Evolutionary conservation across 768 basidiomycete species (phyloP).

Genomic region (Dentipellis fragilis): DNA sequence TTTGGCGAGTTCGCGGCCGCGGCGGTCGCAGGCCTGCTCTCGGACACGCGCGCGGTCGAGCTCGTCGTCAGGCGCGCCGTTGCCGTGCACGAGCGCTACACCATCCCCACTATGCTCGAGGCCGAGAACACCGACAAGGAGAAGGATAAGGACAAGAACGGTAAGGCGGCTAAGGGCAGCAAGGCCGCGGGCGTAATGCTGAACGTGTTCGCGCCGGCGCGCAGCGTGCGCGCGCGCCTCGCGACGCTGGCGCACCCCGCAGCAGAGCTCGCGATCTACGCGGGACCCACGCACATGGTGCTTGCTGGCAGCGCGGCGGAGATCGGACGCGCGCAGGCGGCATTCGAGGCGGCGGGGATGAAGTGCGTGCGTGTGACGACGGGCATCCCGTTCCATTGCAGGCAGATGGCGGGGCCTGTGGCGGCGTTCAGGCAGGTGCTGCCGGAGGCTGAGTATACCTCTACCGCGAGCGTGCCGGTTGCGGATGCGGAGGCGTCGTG

Average conservation of each 20-base stretch:
- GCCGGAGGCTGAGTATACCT: background rate
- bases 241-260: background rate
- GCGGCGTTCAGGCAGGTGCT: background rate
- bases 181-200: background rate
- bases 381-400: background rate
- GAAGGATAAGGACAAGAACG: no score
- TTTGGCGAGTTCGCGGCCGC: constrained; percentile 5
- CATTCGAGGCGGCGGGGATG: background rate
- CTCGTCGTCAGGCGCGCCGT: background rate
- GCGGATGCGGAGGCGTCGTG: background rate
- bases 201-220: background rate
- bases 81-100: background rate
- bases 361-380: background rate
- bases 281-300: constrained; percentile 1
- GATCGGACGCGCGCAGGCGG: background rate
- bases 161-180: background rate
- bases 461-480: background rate
- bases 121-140: no score
- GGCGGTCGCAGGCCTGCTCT: background rate
- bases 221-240: background rate
- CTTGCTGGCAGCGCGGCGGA: background rate
- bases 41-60: background rate
- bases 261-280: background rate
- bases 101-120: no score
- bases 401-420: background rate